A percentile compares a stretch with the other conserved stretches of the same genome.
These are phyloP conservation scores for Lathyrus tuberosus DNA, from an alignment of 306 rosid genomes.

Conservation along the genomic window DNA sequence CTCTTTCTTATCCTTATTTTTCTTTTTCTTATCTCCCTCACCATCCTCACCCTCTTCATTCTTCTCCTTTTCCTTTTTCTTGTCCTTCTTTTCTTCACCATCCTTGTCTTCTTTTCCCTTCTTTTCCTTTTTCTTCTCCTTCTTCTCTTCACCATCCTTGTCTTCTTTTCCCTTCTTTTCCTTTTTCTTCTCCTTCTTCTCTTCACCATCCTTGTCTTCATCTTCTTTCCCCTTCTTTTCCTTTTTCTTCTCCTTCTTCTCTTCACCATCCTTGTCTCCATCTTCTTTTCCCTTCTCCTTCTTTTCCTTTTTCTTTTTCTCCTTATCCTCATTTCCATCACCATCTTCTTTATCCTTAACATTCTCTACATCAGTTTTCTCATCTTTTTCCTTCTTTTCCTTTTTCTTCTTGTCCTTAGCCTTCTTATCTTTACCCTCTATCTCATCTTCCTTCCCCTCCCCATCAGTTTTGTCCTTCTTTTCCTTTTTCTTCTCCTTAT, in stretches of 20 bases:
- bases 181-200: slow-evolving; percentile 13
- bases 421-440: not conserved
- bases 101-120: no score
- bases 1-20: slow-evolving; percentile 10
- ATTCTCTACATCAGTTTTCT: not conserved
- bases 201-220: slow-evolving; percentile 14
- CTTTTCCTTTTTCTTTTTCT: slow-evolving; percentile 8
- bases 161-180: not conserved
- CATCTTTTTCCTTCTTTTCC: slow-evolving; percentile 8
- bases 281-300: slow-evolving; percentile 17
- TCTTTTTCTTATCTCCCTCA: slow-evolving; percentile 17
- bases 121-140: slow-evolving; percentile 21
- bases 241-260: not conserved
- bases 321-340: not conserved
- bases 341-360: no score
- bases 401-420: not conserved
- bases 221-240: slow-evolving; percentile 1
- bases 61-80: no score
- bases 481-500: not conserved
- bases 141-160: slow-evolving; percentile 17
- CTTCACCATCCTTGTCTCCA: slow-evolving; percentile 6
- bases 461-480: not conserved
- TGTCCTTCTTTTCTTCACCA: no score
- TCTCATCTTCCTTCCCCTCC: not conserved
- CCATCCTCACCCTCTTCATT: slow-evolving; percentile 1